Evolutionary conservation across 169 alveolate genomes (phyloP), one percentile per base, ranked within the genome.

Genomic region (Perkinsus chesapeaki): DNA sequence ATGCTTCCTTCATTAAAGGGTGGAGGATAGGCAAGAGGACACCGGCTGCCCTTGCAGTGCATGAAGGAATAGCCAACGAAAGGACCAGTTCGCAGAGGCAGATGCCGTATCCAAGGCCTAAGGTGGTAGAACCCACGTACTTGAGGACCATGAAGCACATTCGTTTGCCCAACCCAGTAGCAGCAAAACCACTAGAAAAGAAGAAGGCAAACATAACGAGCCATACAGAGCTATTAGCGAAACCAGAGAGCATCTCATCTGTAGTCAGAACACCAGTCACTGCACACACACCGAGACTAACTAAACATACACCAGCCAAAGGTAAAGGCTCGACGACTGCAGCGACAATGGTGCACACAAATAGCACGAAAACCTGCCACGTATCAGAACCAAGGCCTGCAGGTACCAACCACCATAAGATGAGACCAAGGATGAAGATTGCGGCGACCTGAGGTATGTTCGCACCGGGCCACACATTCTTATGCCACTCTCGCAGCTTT

Each of bases 181-280:
- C 92, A 16, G 37, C 48, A 31, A 91, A 91, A 20, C 72, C 92
- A 20, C 60, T 31, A 0, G 92, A 39, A 36, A 91, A 38, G 92
- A 91, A 91, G 60, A 91, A 91, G 7, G 92, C 92, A 38, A 91
- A 91, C 72, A 91, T 38, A 38, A 91, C 48, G 72, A 91, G 92
- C 92, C 92, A 91, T 72, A 91, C 92, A 12, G 47, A 39, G 20
- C 38, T n/a, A 20, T 39, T 27, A 39, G 72, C 60, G 60, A 91
- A 91, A 0, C 60, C 92, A 3, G 92, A 91, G 9, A 91, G 72
- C 60, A 39, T 39, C 38, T 37, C 43, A 20, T 82, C 23, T 3
- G 92, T 82, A 23, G 92, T 82, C 38, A 82, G 92, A 60, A 60
- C 82, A 60, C 82, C 82, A 60, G 82, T 60, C 7, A 60, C 82